Conservation (phyloP, 2,329 filamentous ascomycete genomes). For the Acrocalymma vagum region DNA sequence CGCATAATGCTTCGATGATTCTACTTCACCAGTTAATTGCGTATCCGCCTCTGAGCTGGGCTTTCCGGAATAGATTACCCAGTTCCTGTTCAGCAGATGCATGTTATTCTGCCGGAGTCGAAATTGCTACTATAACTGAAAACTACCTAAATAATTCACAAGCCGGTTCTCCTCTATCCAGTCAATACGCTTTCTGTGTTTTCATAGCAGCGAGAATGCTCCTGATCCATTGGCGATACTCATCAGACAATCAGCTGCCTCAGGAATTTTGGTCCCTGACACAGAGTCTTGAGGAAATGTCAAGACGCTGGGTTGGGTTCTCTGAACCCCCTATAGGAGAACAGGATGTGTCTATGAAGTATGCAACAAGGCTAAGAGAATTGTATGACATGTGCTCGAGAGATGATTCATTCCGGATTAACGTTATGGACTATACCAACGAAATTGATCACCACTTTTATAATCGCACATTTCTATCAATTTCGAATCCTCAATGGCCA, state of each 20-base stretch:
- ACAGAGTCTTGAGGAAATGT: slow-evolving; percentile 28
- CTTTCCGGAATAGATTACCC: slow-evolving; percentile 17
- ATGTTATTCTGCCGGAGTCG: slow-evolving; percentile 21
- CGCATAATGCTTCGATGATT: slow-evolving; percentile 26
- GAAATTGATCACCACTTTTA: slow-evolving; percentile 8
- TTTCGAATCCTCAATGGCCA: no score
- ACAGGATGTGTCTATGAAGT: slow-evolving; percentile 15
- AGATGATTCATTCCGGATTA: slow-evolving; percentile 12
- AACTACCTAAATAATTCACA: slow-evolving; percentile 25
- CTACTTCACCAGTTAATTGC: slow-evolving; percentile 25
- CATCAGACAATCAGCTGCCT: slow-evolving; percentile 10
- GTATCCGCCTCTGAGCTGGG: slow-evolving; percentile 22
- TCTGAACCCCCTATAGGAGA: not conserved
- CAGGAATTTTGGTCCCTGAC: slow-evolving; percentile 24
- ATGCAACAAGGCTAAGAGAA: slow-evolving; percentile 15
- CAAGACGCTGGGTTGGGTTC: slow-evolving; percentile 16
- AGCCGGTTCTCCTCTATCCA: slow-evolving; percentile 15
- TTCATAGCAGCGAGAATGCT: slow-evolving; percentile 29
- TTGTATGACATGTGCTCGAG: slow-evolving; percentile 15
- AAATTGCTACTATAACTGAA: slow-evolving; percentile 27
- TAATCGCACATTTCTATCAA: not conserved
- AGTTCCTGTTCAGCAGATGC: slow-evolving; percentile 24
- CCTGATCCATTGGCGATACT: slow-evolving; percentile 24
- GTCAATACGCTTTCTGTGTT: slow-evolving; percentile 26
- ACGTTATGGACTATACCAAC: slow-evolving; percentile 20